phyloP scores from a whole-genome alignment of 2,329 filamentous ascomycete genomes.

The Trichoderma sp. region DNA sequence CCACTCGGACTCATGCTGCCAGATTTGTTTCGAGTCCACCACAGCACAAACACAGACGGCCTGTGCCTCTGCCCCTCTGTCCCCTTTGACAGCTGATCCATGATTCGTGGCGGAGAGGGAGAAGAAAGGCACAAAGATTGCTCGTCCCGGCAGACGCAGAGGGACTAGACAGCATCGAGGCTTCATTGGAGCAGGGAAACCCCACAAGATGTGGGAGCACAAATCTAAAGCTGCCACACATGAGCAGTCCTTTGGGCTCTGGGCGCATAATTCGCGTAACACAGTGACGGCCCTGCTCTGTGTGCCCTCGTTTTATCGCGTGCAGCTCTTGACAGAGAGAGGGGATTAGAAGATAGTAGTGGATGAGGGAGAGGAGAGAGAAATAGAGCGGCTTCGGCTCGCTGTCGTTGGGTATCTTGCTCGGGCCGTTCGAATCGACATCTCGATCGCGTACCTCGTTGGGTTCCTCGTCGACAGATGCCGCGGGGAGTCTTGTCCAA shows the following conservation, averaged over 20 bases:
- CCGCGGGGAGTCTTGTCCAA: no score
- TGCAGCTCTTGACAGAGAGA: background rate
- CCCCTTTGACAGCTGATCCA: background rate
- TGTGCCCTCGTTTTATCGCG: background rate
- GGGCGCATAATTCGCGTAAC: slow-evolving; percentile 22
- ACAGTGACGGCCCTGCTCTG: slow-evolving; percentile 2
- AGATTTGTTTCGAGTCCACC: background rate
- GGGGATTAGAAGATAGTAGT: no score
- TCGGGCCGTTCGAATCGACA: background rate
- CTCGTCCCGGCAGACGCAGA: background rate
- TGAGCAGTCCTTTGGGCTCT: background rate
- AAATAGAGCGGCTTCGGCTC: background rate
- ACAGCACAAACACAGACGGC: slow-evolving; percentile 1
- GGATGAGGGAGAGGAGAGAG: background rate
- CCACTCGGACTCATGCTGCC: background rate
- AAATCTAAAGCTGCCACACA: slow-evolving; percentile 15
- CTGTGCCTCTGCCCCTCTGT: background rate
- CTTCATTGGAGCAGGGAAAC: background rate
- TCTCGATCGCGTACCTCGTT: no score
- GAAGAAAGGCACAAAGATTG: background rate
- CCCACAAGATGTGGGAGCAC: slow-evolving; percentile 4
- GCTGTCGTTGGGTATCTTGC: background rate
- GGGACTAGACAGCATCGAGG: background rate
- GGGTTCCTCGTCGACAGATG: no score
- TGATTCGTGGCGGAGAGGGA: background rate